Conservation (phyloP, 768 basidiomycete species). For the Lactarius quietus region DNA sequence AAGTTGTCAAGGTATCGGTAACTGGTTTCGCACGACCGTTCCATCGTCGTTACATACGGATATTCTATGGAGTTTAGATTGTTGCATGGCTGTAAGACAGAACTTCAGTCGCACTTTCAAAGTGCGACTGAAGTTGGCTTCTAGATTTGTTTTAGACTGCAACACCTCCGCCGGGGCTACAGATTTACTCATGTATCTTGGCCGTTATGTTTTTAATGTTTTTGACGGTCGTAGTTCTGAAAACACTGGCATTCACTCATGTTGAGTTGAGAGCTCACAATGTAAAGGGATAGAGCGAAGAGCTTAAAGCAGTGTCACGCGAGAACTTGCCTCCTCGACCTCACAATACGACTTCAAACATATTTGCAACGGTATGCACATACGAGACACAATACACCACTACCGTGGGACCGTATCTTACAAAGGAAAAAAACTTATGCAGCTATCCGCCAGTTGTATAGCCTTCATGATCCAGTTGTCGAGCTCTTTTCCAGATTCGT, state of each 20-base stretch:
- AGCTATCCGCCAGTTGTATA: background rate
- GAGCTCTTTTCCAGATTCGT: too few relatives aligned
- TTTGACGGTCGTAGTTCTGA: too few relatives aligned
- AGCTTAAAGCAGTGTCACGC: too few relatives aligned
- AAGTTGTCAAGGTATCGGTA: too few relatives aligned
- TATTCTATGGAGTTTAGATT: constrained; percentile 35
- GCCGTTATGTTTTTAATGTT: too few relatives aligned
- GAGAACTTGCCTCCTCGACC: background rate
- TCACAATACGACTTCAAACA: background rate
- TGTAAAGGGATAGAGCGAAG: too few relatives aligned
- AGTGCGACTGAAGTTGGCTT: too few relatives aligned
- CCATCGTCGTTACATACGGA: background rate
- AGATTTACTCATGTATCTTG: too few relatives aligned
- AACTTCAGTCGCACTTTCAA: constrained; percentile 54
- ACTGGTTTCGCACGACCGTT: background rate
- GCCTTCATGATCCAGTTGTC: constrained; percentile 10
- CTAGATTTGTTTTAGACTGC: too few relatives aligned
- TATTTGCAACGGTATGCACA: background rate
- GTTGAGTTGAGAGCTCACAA: too few relatives aligned
- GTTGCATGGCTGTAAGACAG: constrained; percentile 52
- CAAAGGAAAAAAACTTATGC: background rate
- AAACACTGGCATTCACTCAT: too few relatives aligned
- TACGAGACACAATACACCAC: background rate
- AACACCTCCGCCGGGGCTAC: too few relatives aligned
- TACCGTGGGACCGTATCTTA: background rate